Conservation (phyloP, 2,329 filamentous ascomycete species). For the Fusarium falciforme region DNA sequence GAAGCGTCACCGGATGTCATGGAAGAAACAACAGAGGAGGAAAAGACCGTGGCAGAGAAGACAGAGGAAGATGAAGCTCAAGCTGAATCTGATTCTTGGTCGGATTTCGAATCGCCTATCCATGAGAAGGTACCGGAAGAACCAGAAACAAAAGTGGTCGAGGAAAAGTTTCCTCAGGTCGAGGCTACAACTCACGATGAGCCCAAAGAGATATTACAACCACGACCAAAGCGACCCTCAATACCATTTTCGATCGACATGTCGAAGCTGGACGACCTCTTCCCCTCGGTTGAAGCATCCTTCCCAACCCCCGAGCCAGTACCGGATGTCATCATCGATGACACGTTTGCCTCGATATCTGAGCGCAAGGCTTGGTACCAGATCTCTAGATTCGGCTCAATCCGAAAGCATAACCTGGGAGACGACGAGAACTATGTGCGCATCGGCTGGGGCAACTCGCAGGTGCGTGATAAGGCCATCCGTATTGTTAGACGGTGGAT, state of each 20-base stretch:
- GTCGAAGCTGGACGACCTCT: conserved; percentile 49
- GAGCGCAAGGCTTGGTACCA: conserved; percentile 75
- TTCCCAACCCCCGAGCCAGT: conserved; percentile 50
- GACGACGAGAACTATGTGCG: conserved; percentile 70
- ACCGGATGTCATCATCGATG: conserved; percentile 60
- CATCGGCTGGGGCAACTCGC: conserved; percentile 68
- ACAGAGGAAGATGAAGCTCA: background rate
- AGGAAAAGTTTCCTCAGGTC: background rate
- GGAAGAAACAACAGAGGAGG: conserved; percentile 3
- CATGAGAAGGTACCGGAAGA: conserved; percentile 4
- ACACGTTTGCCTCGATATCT: conserved; percentile 65
- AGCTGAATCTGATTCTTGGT: conserved; percentile 31
- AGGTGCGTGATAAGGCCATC: conserved; percentile 64
- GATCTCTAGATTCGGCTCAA: conserved; percentile 69
- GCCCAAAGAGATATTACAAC: background rate
- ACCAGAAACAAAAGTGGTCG: background rate
- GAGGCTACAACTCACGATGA: background rate
- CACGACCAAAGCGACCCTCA: conserved; percentile 11
- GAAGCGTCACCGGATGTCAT: background rate
- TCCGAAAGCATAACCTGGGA: conserved; percentile 66
- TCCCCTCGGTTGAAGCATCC: conserved; percentile 39
- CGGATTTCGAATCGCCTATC: conserved; percentile 32
- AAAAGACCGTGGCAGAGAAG: background rate
- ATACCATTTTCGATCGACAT: conserved; percentile 48
- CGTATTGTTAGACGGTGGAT: conserved; percentile 74